Percentiles rank a stretch among this genome's conserved stretches.
Evolutionary conservation across 768 basidiomycete genomes (phyloP).

Genomic region (Trametes cingulata): DNA sequence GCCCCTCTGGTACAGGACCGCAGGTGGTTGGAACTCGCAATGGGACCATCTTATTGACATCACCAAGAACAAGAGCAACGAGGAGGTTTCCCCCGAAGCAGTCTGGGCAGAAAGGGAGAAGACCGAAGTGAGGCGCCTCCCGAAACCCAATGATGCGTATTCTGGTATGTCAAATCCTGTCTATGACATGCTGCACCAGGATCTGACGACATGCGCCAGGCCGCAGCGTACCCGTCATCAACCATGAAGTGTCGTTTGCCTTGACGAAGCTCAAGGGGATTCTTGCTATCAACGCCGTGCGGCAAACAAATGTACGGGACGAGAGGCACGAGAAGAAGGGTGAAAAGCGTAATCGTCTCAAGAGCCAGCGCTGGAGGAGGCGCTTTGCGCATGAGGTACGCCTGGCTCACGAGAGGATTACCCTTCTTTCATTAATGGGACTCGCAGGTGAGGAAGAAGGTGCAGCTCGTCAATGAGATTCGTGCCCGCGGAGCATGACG

Average conservation of each 20-base stretch:
- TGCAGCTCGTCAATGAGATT: constrained; percentile 77
- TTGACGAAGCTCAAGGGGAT: constrained; percentile 52
- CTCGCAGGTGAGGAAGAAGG: constrained; percentile 79
- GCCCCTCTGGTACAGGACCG: background rate
- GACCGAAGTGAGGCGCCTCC: constrained; percentile 24
- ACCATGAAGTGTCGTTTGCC: constrained; percentile 47
- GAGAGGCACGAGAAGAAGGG: constrained; percentile 84
- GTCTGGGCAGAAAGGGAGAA: constrained; percentile 40
- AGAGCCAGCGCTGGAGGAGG: constrained; percentile 76
- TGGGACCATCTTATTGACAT: background rate
- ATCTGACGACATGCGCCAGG: constrained; percentile 41
- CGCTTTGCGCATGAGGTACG: constrained; percentile 79
- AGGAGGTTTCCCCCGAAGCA: constrained; percentile 33
- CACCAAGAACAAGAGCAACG: background rate
- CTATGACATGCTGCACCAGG: background rate
- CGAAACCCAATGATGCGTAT: constrained; percentile 52
- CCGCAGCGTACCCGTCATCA: constrained; percentile 53
- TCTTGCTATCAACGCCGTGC: constrained; percentile 56
- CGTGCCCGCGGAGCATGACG: constrained; percentile 69
- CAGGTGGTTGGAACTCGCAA: background rate
- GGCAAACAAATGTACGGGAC: constrained; percentile 24
- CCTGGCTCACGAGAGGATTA: constrained; percentile 14
- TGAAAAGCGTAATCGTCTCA: constrained; percentile 70
- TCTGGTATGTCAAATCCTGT: constrained; percentile 42
- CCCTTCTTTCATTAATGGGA: constrained; percentile 17